Conservation (phyloP, 345 rosid species). For the Iberis pinnata region DNA sequence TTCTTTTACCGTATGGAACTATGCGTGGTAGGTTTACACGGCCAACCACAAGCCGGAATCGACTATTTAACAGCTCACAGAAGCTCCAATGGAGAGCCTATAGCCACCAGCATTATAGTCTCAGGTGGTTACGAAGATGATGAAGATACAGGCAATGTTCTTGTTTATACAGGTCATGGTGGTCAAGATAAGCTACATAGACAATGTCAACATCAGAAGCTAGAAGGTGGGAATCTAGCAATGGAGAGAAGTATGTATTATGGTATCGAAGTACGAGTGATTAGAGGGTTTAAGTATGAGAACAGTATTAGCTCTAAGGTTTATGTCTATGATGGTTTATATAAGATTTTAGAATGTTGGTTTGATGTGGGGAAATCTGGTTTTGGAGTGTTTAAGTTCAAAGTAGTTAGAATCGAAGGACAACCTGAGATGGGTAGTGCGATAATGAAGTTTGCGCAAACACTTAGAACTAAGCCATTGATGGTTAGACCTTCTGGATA, state of each 20-base stretch:
- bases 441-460: slow-evolving; percentile 49
- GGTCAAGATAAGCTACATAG: slow-evolving; percentile 54
- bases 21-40: slow-evolving; percentile 66
- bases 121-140: slow-evolving; percentile 90
- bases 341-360: slow-evolving; percentile 61
- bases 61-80: slow-evolving; percentile 52
- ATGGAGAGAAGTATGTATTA: slow-evolving; percentile 74
- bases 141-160: slow-evolving; percentile 55
- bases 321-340: slow-evolving; percentile 84
- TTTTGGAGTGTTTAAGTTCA: slow-evolving; percentile 71
- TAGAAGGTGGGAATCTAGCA: slow-evolving; percentile 80
- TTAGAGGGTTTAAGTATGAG: slow-evolving; percentile 58
- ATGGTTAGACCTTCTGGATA: slow-evolving; percentile 57
- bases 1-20: slow-evolving; percentile 68
- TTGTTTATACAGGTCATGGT: slow-evolving; percentile 76
- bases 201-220: slow-evolving; percentile 67
- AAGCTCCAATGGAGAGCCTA: slow-evolving; percentile 63
- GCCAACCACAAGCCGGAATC: slow-evolving; percentile 74
- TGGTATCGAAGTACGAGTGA: slow-evolving; percentile 67
- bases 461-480: slow-evolving; percentile 42
- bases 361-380: slow-evolving; percentile 78
- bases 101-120: slow-evolving; percentile 68
- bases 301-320: slow-evolving; percentile 41
- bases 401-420: slow-evolving; percentile 61
- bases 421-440: slow-evolving; percentile 74